Evolutionary conservation across 1,139 yeast genomes (phyloP), one percentile per base, ranked within the genome.

Genomic region (Barnettozyma hawaiiensis): DNA sequence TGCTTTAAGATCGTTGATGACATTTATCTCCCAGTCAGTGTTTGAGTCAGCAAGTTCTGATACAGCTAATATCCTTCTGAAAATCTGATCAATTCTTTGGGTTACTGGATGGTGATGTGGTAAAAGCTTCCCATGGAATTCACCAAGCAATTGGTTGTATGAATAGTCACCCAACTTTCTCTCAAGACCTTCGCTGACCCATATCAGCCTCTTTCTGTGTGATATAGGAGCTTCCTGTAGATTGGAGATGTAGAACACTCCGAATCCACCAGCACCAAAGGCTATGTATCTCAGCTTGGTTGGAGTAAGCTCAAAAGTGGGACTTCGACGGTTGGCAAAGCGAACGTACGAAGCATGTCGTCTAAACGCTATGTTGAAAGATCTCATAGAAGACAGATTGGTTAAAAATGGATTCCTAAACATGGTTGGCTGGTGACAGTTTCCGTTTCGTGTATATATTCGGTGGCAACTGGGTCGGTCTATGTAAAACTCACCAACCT

Each of bases 221-320:
- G 96, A 81, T 31, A 82, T 81, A 1, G 97, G 97, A 0, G 96
- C 96, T 50, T 75, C 75, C 49, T 89, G 84, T 31, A 85, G 65
- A 57, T 89, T 80, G 39, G 81, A 69, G 5, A 78, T 56, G 51
- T 84, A 81, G 51, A 85, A 70, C 1, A 75, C 67, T 0, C 67
- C 66, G 11, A 57, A 41, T 2, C 56, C 42, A 10, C 57, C 60
- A 8, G 57, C 45, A 7, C 31, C 14, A 31, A 42, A 27, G 12
- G 22, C 37, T n/a, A 35, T 7, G 29, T 35, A 38, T 54, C 45
- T 23, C 5, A 42, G 7, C 19, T 38, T 42, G 3, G 42, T 38
- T 1, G 45, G 45, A 2, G 45, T 42, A n/a, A 38, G 24, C 18
- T 38, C 41, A 27, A 42, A 38, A 5, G 27, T 6, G 7, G 41